These are phyloP conservation scores for Sesbania bispinosa DNA, from an alignment of 306 rosid species.

Conservation along the genomic window DNA sequence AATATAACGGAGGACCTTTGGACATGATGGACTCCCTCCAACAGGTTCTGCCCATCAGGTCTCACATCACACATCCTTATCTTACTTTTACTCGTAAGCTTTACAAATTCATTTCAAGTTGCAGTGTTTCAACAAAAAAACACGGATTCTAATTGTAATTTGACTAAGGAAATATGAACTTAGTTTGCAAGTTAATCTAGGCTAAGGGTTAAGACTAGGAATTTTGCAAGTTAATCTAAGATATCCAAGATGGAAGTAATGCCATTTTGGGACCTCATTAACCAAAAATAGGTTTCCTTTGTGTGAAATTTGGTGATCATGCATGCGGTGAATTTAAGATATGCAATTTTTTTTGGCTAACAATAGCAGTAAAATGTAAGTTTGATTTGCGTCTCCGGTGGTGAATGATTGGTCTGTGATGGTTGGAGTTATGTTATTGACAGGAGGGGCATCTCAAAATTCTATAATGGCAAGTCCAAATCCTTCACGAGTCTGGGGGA, in stretches of 20 bases:
- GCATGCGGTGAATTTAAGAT: too few species aligned
- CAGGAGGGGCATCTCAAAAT: slow-evolving; percentile 75
- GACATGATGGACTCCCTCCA: slow-evolving; percentile 69
- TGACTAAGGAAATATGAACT: too few species aligned
- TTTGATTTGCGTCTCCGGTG: background rate
- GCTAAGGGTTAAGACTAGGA: too few species aligned
- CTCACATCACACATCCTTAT: background rate
- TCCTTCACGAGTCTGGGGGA: slow-evolving; percentile 60
- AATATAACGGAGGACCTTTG: slow-evolving; percentile 51
- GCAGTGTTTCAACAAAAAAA: background rate
- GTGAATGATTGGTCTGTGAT: slow-evolving; percentile 3
- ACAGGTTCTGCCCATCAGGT: slow-evolving; percentile 74
- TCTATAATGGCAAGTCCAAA: slow-evolving; percentile 66
- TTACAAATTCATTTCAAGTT: background rate
- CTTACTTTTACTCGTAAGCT: background rate
- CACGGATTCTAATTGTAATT: background rate
- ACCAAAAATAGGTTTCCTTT: background rate
- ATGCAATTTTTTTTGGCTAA: background rate
- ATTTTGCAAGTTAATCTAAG: background rate
- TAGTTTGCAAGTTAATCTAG: background rate
- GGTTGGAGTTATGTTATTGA: background rate
- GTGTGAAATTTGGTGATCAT: background rate
- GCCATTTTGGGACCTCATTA: background rate
- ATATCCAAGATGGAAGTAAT: too few species aligned
- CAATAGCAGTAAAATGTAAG: background rate